Evolutionary conservation across 2,329 filamentous ascomycete genomes (phyloP).

Genomic region (Myrmaecium sp.): DNA sequence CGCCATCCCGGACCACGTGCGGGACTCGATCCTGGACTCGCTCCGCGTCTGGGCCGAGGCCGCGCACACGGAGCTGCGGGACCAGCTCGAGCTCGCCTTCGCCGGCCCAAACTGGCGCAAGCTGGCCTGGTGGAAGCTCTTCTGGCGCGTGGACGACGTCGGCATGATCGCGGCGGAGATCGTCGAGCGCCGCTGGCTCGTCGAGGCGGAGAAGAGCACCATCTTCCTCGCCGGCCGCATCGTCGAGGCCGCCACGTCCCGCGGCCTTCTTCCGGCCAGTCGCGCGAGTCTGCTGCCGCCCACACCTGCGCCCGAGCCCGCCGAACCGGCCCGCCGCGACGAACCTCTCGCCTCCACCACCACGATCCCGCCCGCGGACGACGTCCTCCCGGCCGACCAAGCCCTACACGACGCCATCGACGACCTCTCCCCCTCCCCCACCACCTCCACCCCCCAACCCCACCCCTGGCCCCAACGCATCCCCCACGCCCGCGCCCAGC

Average conservation of each 20-base stretch:
- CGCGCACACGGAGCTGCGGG: slow-evolving; percentile 69
- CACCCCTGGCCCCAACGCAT: slow-evolving; percentile 61
- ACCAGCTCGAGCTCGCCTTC: slow-evolving; percentile 64
- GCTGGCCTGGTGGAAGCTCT: slow-evolving; percentile 84
- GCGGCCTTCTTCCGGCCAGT: too few species aligned
- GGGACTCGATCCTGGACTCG: slow-evolving; percentile 36
- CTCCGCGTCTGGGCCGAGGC: slow-evolving; percentile 60
- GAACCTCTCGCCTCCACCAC: slow-evolving; percentile 1
- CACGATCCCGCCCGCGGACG: background rate
- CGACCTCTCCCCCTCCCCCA: background rate
- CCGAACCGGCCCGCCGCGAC: background rate
- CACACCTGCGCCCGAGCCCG: background rate
- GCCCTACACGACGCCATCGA: background rate
- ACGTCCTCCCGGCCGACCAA: background rate
- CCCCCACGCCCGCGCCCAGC: slow-evolving; percentile 42
- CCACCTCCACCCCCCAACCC: slow-evolving; percentile 7
- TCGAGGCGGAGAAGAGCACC: slow-evolving; percentile 60
- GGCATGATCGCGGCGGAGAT: slow-evolving; percentile 68
- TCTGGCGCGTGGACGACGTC: slow-evolving; percentile 89
- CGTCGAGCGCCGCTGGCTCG: slow-evolving; percentile 58
- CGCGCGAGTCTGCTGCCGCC: too few species aligned
- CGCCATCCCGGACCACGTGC: slow-evolving; percentile 25
- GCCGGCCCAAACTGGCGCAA: slow-evolving; percentile 60
- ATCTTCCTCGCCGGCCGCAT: slow-evolving; percentile 70
- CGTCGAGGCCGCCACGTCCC: slow-evolving; percentile 46